Evolutionary conservation across 768 basidiomycete species (phyloP), one percentile per base, ranked within the genome.

Genomic region (Termitomyces heimii): DNA sequence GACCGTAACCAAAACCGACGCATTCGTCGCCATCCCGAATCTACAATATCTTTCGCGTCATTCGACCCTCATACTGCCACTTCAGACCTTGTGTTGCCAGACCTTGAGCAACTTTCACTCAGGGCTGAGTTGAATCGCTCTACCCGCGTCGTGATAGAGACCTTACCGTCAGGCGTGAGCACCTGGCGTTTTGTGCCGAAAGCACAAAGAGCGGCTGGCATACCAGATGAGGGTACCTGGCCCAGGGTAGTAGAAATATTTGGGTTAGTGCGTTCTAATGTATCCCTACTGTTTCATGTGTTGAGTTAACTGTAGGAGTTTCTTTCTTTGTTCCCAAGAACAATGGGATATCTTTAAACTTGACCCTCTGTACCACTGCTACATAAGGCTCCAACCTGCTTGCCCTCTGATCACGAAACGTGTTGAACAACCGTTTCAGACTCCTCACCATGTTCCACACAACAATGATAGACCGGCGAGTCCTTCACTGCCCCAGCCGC

Each of bases 271-370:
- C 53, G 53, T 35, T 39, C 16, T 46, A 49, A 44, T 40, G 42
- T 49, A 46, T 55, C 8, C 62, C 58, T 57, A 24, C 50, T 63
- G 42, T 54, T 56, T 55, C 58, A 39, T 26, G 60, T 53, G 13
- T 22, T 20, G 55, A 86, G 85, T 10, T 71, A 80, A 69, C 66
- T 68, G 1, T 69, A 80, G 53, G 67, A 79, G 57, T 31, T 54
- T 44, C n/a, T 54, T 42, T 28, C 29, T 54, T 22, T 80, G 80
- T 65, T 79, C 81, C 20, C 86, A 87, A 66, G 88, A 92, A 35
- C 89, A 91, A 67, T 92, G 90, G 90, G 90, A 92, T 59, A 84
- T 92, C 29, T 86, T 91, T 72, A 92, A 91, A 66, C 77, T 92
- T 8, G 90, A 92, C 65, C 83, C 86, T 3, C 68, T 70, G n/a